Evolutionary conservation across 495 filamentous ascomycete genomes (phyloP).

Genomic region (Talaromyces nanjingensis): DNA sequence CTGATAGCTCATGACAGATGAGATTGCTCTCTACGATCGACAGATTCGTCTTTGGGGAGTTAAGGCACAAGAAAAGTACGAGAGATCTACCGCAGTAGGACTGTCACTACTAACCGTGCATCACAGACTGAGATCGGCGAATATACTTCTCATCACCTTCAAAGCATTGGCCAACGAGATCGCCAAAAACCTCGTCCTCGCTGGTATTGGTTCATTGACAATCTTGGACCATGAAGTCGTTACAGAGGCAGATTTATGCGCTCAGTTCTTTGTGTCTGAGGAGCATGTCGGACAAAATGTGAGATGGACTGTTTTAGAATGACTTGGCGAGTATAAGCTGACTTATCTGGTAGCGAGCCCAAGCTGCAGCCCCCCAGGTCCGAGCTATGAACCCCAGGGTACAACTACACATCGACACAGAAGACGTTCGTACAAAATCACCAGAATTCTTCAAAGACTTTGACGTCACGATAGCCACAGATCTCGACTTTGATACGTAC

Average conservation of each 20-base stretch:
- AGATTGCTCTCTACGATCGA: constrained; percentile 95
- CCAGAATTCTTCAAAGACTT: constrained; percentile 69
- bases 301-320: constrained; percentile 12
- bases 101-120: not conserved
- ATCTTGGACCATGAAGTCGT: constrained; percentile 76
- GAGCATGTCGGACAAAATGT: constrained; percentile 71
- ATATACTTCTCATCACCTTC: constrained; percentile 83
- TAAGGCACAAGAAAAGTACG: constrained; percentile 76
- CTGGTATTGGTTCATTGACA: constrained; percentile 87
- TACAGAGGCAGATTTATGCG: constrained; percentile 72
- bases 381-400: constrained; percentile 88
- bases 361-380: constrained; percentile 71
- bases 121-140: constrained; percentile 74
- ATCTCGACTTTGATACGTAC: constrained; percentile 66
- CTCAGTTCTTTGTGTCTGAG: constrained; percentile 81
- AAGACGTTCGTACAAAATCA: constrained; percentile 54
- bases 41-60: constrained; percentile 99
- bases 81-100: not conserved
- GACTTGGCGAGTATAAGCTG: not conserved
- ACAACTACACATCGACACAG: constrained; percentile 60
- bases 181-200: constrained; percentile 94
- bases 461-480: constrained; percentile 86
- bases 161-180: constrained; percentile 90
- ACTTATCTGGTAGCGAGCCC: constrained; percentile 54
- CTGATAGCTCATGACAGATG: constrained; percentile 49